phyloP scores from a whole-genome alignment of 768 basidiomycete species.

The Ramaria sp. region DNA sequence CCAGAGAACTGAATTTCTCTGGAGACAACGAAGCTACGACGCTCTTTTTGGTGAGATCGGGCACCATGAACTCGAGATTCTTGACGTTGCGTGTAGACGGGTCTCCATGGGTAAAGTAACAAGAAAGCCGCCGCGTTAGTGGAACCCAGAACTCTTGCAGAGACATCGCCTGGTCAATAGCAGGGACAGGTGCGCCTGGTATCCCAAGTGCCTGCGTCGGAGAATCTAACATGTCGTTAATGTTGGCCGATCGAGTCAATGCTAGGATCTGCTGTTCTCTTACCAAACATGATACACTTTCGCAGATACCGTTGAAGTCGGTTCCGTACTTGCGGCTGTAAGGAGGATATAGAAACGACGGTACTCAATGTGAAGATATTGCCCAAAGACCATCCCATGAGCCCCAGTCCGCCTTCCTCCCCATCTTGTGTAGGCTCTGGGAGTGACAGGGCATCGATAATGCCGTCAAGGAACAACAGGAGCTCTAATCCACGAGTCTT shows the following conservation, averaged over 20 bases:
- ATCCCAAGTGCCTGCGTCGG: background rate
- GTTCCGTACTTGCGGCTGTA: background rate
- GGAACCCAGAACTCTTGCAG: slow-evolving; percentile 14
- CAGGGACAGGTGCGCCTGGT: too few species aligned
- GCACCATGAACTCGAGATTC: slow-evolving; percentile 17
- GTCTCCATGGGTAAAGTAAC: slow-evolving; percentile 25
- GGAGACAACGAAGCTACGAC: background rate
- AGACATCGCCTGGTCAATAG: slow-evolving; percentile 18
- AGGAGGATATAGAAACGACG: background rate
- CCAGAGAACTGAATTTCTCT: background rate
- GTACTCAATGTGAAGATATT: slow-evolving; percentile 17
- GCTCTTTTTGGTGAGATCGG: background rate
- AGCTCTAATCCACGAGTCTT: slow-evolving; percentile 20
- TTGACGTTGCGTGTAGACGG: slow-evolving; percentile 17
- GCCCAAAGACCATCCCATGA: slow-evolving; percentile 32
- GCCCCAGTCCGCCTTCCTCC: slow-evolving; percentile 23
- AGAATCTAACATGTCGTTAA: background rate
- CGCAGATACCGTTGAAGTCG: background rate
- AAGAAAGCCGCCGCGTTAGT: slow-evolving; percentile 21
- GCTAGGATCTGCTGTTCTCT: background rate
- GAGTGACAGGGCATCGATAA: slow-evolving; percentile 18
- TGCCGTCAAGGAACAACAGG: too few species aligned
- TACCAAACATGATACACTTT: background rate
- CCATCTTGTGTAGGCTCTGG: slow-evolving; percentile 19
- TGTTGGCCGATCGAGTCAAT: background rate